phyloP scores from a whole-genome alignment of 1,139 yeast genomes.

The Sugiyamaella xylanicola region DNA sequence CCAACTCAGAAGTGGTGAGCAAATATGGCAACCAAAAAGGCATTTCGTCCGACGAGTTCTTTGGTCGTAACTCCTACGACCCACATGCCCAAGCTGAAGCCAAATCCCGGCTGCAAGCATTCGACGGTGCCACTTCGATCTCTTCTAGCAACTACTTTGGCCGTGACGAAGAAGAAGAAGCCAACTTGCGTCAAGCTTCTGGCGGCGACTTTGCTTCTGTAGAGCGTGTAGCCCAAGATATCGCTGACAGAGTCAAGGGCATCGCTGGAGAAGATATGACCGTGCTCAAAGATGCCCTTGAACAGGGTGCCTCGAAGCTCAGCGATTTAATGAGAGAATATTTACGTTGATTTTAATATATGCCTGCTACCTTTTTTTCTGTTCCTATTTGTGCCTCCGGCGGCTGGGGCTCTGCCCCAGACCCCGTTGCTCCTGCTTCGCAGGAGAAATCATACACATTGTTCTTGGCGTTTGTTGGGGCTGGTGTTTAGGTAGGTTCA shows the following conservation, averaged over 20 bases:
- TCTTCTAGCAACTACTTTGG: constrained; percentile 94
- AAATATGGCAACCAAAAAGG: constrained; percentile 91
- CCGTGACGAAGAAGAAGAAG: constrained; percentile 62
- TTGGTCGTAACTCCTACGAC: constrained; percentile 86
- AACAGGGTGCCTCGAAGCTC: constrained; percentile 87
- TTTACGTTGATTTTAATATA: constrained; percentile 48
- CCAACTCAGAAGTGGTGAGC: constrained; percentile 44
- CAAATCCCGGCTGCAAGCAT: constrained; percentile 69
- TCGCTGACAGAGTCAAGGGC: constrained; percentile 67
- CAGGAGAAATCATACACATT: too few relatives aligned
- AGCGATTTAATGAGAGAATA: constrained; percentile 85
- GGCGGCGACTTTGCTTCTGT: constrained; percentile 45
- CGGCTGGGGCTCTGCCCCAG: constrained; percentile 9
- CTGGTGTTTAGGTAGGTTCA: too few relatives aligned
- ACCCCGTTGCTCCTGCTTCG: constrained; percentile 11
- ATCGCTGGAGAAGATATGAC: constrained; percentile 88
- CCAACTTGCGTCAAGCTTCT: constrained; percentile 38
- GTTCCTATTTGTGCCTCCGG: not conserved
- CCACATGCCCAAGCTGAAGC: constrained; percentile 81
- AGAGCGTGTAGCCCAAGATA: constrained; percentile 64
- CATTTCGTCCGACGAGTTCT: constrained; percentile 91
- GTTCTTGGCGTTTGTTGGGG: too few relatives aligned
- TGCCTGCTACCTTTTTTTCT: not conserved
- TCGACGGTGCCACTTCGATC: constrained; percentile 84
- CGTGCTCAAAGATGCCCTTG: constrained; percentile 88